Evolutionary conservation across 495 filamentous ascomycete genomes (phyloP).

Genomic region (Lasiosphaeris hirsuta): DNA sequence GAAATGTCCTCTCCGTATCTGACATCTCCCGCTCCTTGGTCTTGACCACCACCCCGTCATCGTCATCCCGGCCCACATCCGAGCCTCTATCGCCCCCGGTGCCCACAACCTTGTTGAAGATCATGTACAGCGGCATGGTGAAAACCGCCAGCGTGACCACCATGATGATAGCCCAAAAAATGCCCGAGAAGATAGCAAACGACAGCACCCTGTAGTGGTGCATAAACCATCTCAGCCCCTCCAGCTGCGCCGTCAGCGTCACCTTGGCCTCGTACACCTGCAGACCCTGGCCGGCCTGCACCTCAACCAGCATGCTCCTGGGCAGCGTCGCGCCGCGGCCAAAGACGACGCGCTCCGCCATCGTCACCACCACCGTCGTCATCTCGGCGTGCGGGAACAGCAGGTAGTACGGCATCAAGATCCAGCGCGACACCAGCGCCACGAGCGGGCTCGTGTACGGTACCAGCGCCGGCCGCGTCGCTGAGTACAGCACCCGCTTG

Average conservation of each 20-base stretch:
- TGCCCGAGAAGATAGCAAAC: constrained; percentile 60
- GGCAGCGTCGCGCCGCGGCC: constrained; percentile 56
- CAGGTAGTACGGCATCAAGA: constrained; percentile 44
- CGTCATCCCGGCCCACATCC: not conserved
- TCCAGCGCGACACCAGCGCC: constrained; percentile 34
- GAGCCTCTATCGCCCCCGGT: not conserved
- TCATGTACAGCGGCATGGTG: constrained; percentile 1
- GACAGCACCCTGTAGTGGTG: constrained; percentile 69
- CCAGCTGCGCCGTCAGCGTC: constrained; percentile 65
- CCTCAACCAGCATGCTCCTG: constrained; percentile 55
- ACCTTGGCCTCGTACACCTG: constrained; percentile 71
- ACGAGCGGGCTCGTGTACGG: constrained; percentile 41
- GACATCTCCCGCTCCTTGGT: constrained; percentile 20
- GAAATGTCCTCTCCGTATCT: constrained; percentile 50
- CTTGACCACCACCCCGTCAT: constrained; percentile 24
- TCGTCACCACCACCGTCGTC: constrained; percentile 57
- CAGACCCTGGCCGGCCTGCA: constrained; percentile 63
- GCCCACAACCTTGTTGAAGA: not conserved
- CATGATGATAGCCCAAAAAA: constrained; percentile 76
- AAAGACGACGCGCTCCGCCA: constrained; percentile 73
- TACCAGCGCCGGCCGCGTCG: constrained; percentile 38
- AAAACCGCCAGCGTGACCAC: constrained; percentile 49
- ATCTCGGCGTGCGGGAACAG: constrained; percentile 41
- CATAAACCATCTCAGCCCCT: constrained; percentile 81
- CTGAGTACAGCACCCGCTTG: constrained; percentile 32